These are phyloP conservation scores for thale cress (Arabidopsis thaliana) DNA, from an alignment of 345 rosid genomes.

Conservation along the genomic window DNA sequence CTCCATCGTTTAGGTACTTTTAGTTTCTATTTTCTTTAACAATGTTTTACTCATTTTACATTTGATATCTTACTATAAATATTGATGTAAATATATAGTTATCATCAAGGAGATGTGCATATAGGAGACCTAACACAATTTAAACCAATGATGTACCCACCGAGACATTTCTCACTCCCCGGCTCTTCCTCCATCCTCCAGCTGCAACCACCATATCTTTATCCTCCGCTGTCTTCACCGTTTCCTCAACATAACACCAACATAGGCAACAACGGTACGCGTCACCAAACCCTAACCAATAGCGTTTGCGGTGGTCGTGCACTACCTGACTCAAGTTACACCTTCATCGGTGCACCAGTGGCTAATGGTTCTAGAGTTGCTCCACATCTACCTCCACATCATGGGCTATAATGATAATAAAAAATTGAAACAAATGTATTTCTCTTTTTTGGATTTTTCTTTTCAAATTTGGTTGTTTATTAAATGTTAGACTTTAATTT, in stretches of 20 bases:
- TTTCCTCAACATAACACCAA: slow-evolving; percentile 47
- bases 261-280: slow-evolving; percentile 55
- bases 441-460: not conserved
- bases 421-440: slow-evolving; percentile 1
- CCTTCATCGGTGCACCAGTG: slow-evolving; percentile 50
- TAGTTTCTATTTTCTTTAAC: not conserved
- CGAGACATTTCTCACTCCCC: slow-evolving; percentile 54
- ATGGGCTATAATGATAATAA: slow-evolving; percentile 18
- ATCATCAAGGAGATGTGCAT: slow-evolving; percentile 51
- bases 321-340: slow-evolving; percentile 39
- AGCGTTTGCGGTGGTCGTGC: slow-evolving; percentile 17
- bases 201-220: slow-evolving; percentile 50
- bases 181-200: slow-evolving; percentile 32
- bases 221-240: slow-evolving; percentile 52
- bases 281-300: slow-evolving; percentile 45
- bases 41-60: not conserved
- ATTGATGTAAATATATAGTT: slow-evolving; percentile 50
- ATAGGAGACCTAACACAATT: slow-evolving; percentile 54
- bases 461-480: not conserved
- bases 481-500: not conserved
- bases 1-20: slow-evolving; percentile 55
- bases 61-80: slow-evolving; percentile 14
- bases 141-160: slow-evolving; percentile 60
- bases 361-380: slow-evolving; percentile 35
- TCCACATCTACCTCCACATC: slow-evolving; percentile 36